These are phyloP conservation scores for Phaeotremella skinneri DNA, from an alignment of 768 basidiomycete genomes.

Conservation along the genomic window DNA sequence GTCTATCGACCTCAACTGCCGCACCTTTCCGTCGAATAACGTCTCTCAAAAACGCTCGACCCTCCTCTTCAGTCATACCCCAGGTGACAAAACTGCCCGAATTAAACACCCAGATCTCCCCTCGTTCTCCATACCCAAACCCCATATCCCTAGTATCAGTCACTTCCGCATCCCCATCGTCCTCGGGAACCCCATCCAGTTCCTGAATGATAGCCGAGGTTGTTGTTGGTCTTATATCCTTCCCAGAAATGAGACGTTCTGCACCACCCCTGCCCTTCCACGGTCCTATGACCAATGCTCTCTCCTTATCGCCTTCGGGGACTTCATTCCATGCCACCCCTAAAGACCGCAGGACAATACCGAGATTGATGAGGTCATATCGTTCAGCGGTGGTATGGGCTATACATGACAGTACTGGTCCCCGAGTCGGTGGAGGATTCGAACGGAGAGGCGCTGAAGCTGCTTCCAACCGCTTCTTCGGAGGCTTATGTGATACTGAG, in stretches of 20 bases:
- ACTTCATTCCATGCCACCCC: constrained; percentile 48
- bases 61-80: constrained; percentile 77
- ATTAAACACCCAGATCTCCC: constrained; percentile 83
- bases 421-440: constrained; percentile 80
- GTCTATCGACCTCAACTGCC: constrained; percentile 63
- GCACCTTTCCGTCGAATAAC: constrained; percentile 59
- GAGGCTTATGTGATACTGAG: constrained; percentile 42
- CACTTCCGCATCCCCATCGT: constrained; percentile 54
- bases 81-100: constrained; percentile 89
- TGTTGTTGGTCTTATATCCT: constrained; percentile 26
- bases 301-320: constrained; percentile 45
- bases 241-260: constrained; percentile 32
- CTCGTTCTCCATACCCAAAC: constrained; percentile 53
- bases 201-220: not conserved
- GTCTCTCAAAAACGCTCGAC: constrained; percentile 64
- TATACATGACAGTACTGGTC: constrained; percentile 73
- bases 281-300: constrained; percentile 45
- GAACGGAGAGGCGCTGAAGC: constrained; percentile 81
- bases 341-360: constrained; percentile 32
- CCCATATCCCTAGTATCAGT: constrained; percentile 52
- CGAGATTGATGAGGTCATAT: constrained; percentile 66
- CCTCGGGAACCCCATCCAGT: constrained; percentile 63
- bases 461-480: constrained; percentile 69
- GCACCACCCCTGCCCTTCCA: constrained; percentile 46
- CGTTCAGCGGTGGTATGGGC: constrained; percentile 84